Conservation (phyloP, 2,329 filamentous ascomycete genomes). For the Chaetomiaceae sp. region DNA sequence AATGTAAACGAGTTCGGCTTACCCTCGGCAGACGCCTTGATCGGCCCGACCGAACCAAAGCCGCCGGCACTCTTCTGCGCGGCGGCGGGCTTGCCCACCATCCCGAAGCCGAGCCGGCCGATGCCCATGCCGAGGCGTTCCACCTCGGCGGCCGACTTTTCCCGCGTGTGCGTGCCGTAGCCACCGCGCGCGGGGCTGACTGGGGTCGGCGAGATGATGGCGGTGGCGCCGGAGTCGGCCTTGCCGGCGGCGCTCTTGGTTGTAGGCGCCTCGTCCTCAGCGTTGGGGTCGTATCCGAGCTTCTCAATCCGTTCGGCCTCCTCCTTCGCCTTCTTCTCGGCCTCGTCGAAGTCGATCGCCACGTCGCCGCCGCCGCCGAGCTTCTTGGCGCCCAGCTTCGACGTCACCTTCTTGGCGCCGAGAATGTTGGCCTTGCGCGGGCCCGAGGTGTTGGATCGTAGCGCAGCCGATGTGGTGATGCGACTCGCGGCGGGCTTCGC, state of each 20-base stretch:
- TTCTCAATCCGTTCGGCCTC: slow-evolving; percentile 95
- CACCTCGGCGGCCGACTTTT: slow-evolving; percentile 69
- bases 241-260: slow-evolving; percentile 41
- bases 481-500: slow-evolving; percentile 55
- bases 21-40: slow-evolving; percentile 66
- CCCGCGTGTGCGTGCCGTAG: slow-evolving; percentile 52
- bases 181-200: slow-evolving; percentile 57
- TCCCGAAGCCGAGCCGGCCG: slow-evolving; percentile 78
- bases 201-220: slow-evolving; percentile 68
- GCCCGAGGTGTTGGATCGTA: slow-evolving; percentile 67
- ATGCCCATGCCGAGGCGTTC: slow-evolving; percentile 89
- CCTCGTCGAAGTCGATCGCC: slow-evolving; percentile 87
- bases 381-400: slow-evolving; percentile 91
- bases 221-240: slow-evolving; percentile 45
- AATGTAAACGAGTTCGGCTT: slow-evolving; percentile 25
- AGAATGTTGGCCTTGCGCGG: slow-evolving; percentile 81
- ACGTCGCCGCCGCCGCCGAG: slow-evolving; percentile 58
- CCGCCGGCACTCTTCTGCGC: slow-evolving; percentile 66
- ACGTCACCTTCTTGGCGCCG: slow-evolving; percentile 70
- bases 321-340: slow-evolving; percentile 94
- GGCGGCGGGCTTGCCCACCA: slow-evolving; percentile 52
- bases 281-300: slow-evolving; percentile 90
- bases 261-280: slow-evolving; percentile 54
- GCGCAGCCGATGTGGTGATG: slow-evolving; percentile 70
- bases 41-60: slow-evolving; percentile 77